phyloP scores from a whole-genome alignment of 2,329 filamentous ascomycete species.

The Penicillium italicum region DNA sequence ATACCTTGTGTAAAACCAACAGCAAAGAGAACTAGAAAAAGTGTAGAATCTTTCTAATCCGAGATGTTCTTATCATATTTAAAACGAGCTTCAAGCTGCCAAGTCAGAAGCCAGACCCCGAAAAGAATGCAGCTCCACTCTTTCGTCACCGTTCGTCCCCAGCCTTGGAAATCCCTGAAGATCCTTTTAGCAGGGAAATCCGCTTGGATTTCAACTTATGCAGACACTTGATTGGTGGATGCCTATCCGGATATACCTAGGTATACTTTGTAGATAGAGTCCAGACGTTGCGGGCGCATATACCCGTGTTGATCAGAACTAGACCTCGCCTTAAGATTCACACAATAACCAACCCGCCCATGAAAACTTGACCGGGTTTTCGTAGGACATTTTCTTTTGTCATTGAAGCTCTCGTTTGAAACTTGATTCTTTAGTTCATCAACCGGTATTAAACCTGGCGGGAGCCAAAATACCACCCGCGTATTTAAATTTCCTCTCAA shows the following conservation, averaged over 20 bases:
- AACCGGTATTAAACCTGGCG: background rate
- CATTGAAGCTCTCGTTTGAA: background rate
- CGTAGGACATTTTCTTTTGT: background rate
- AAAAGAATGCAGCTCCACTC: background rate
- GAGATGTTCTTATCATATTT: background rate
- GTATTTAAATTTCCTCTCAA: background rate
- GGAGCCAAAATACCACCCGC: background rate
- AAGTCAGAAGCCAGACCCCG: background rate
- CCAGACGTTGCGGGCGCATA: background rate
- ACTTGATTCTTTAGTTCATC: background rate
- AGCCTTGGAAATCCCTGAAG: background rate
- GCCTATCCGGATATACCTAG: background rate
- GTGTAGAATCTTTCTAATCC: no score
- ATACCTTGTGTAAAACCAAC: no score
- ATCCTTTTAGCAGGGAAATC: background rate
- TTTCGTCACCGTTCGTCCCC: slow-evolving; percentile 1
- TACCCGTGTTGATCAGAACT: background rate
- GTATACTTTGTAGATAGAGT: no score
- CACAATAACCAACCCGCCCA: background rate
- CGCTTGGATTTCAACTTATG: background rate
- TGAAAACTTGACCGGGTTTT: background rate
- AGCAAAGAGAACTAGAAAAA: no score
- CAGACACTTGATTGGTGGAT: background rate
- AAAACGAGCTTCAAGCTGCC: background rate
- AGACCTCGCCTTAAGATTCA: background rate